Evolutionary conservation across 2,329 filamentous ascomycete species (phyloP), one percentile per base, ranked within the genome.

Genomic region (Apiospora pterosperma): DNA sequence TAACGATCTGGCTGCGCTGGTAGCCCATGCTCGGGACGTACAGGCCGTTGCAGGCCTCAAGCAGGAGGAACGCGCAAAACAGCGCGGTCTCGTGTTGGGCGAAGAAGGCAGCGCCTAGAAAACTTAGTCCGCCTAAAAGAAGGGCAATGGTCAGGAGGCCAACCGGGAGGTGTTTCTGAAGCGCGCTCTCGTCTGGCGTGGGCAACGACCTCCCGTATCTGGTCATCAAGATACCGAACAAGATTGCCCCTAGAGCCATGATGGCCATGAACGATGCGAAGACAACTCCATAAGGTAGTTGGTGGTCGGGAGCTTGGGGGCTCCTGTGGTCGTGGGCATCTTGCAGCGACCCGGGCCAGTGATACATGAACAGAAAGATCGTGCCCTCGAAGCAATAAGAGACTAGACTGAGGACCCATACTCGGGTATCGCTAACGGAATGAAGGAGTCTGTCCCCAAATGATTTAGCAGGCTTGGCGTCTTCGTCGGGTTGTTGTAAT

Each of bases 231-330:
- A 38, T 61, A 10, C 25, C 59, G 34, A 61, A 41, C 1, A 61
- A 11, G 2, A 38, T 25, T 5, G 38, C 38, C 1, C 60, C 60
- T 1, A 62, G 25, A 2, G 34, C 86, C 74, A 86, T 85, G 6
- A 83, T 79, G 25, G 81, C 82, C 86, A 89, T 88, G 71, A 88
- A 85, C 44, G 80, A 80, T 52, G 83, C 81, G 66, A 88, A 87
- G 55, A 86, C 83, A 62, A 86, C 78, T 8, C 85, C 83, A 67
- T 86, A 84, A 69, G 69, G 1, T 38, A 42, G 12, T 67, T 67
- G 63, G 31, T 67, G 62, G 23, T 28, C n/a, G 19, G 21, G 16
- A 19, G 25, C 8, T 6, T n/a, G n/a, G n/a, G n/a, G n/a, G 19
- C 16, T 3, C 12, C 66, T 63, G 41, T 41, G 52, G 19, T 67